Percentiles rank a stretch among this genome's conserved stretches.
Conservation (phyloP, 768 basidiomycete species). For the Agrocybe chaxingu region DNA sequence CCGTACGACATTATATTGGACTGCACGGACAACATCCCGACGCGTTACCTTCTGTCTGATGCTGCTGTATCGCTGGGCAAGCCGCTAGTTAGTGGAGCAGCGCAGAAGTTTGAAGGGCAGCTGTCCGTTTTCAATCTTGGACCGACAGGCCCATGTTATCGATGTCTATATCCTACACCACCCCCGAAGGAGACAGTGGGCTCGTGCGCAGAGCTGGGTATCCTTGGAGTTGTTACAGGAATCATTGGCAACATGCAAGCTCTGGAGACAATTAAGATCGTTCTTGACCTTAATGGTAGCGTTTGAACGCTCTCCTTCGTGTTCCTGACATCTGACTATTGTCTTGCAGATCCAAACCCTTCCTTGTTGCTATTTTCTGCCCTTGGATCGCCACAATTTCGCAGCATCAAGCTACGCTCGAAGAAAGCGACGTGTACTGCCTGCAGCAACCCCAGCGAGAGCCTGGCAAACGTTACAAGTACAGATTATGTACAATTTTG, state of each 20-base stretch:
- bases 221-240: conserved; percentile 87
- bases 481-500: conserved; percentile 86
- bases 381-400: conserved; percentile 65
- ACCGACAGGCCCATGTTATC: conserved; percentile 80
- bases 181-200: conserved; percentile 62
- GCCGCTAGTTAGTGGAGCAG: conserved; percentile 90
- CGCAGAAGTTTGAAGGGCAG: conserved; percentile 82
- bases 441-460: conserved; percentile 47
- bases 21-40: conserved; percentile 92
- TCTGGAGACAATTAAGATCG: conserved; percentile 79
- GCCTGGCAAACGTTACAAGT: conserved; percentile 12
- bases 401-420: conserved; percentile 76
- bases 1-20: conserved; percentile 81
- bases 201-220: conserved; percentile 85
- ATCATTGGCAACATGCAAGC: conserved; percentile 90
- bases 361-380: conserved; percentile 75
- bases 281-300: conserved; percentile 65
- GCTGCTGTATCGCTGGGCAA: conserved; percentile 70
- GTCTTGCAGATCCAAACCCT: conserved; percentile 50
- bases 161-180: conserved; percentile 87
- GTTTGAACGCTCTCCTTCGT: neutral
- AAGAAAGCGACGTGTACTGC: conserved; percentile 70
- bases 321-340: neutral
- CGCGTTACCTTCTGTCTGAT: conserved; percentile 92
- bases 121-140: conserved; percentile 73